Conservation (phyloP, 805 yeast species). For the Yamadazyma akitaensis region DNA sequence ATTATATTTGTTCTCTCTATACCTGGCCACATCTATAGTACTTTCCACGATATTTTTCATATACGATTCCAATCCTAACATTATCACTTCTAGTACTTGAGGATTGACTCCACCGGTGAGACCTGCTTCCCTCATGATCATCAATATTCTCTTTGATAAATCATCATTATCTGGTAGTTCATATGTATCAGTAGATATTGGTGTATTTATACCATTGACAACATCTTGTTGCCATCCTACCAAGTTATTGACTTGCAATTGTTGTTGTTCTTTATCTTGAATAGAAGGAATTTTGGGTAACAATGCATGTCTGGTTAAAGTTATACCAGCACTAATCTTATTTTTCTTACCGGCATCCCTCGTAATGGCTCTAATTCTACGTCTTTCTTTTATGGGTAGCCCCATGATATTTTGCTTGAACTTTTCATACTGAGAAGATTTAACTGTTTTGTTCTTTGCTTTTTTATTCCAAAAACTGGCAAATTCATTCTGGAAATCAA, state of each 20-base stretch:
- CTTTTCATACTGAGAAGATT: slow-evolving; percentile 71
- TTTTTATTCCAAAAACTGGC: slow-evolving; percentile 47
- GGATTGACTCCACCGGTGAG: slow-evolving; percentile 74
- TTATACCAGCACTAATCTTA: slow-evolving; percentile 63
- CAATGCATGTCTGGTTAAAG: slow-evolving; percentile 67
- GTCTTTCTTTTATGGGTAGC: slow-evolving; percentile 77
- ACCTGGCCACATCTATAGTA: slow-evolving; percentile 68
- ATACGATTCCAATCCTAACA: slow-evolving; percentile 80
- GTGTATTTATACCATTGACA: slow-evolving; percentile 77
- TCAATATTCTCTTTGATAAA: slow-evolving; percentile 65
- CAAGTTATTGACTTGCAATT: slow-evolving; percentile 47
- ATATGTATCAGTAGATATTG: slow-evolving; percentile 70
- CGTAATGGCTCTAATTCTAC: slow-evolving; percentile 78
- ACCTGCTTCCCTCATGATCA: slow-evolving; percentile 88
- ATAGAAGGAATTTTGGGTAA: slow-evolving; percentile 84
- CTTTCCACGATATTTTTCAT: slow-evolving; percentile 70
- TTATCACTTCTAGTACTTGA: slow-evolving; percentile 72
- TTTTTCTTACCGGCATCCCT: slow-evolving; percentile 79
- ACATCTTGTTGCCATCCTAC: slow-evolving; percentile 92
- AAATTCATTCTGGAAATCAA: slow-evolving; percentile 46
- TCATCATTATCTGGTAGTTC: slow-evolving; percentile 80
- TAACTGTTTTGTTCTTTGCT: slow-evolving; percentile 47
- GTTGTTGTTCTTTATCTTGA: slow-evolving; percentile 46
- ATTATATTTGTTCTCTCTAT: slow-evolving; percentile 48
- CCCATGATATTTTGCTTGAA: slow-evolving; percentile 85